A percentile compares a stretch with the other conserved stretches of the same genome.
These are phyloP conservation scores for Neonectria sp. DNA, from an alignment of 2,329 filamentous ascomycete species.

Conservation along the genomic window DNA sequence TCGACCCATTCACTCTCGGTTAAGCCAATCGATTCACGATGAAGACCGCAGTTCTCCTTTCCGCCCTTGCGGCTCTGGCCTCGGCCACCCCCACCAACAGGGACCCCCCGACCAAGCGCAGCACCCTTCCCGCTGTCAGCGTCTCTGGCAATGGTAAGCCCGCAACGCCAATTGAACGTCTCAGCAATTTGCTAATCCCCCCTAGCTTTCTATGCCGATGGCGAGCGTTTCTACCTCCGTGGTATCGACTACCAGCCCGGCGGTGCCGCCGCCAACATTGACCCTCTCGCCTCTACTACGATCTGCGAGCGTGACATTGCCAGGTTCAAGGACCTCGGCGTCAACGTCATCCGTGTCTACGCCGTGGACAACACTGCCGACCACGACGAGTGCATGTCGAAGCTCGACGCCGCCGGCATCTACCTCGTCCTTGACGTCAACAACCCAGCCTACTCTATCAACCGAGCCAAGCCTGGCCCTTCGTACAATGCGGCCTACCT, in stretches of 20 bases:
- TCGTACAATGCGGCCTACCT: conserved; percentile 93
- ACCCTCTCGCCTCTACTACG: conserved; percentile 81
- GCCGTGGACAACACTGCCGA: conserved; percentile 87
- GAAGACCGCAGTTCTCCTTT: conserved; percentile 64
- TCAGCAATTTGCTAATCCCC: conserved; percentile 10
- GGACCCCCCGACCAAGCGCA: conserved; percentile 65
- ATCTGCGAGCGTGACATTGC: conserved; percentile 85
- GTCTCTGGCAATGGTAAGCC: conserved; percentile 70
- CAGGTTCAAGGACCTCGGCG: conserved; percentile 86
- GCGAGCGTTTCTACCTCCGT: conserved; percentile 71
- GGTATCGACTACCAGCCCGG: conserved; percentile 77
- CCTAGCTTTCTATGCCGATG: conserved; percentile 69
- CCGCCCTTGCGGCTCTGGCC: conserved; percentile 63
- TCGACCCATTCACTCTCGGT: conserved; percentile 26
- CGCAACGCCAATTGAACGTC: not conserved
- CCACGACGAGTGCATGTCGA: conserved; percentile 89
- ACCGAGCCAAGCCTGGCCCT: conserved; percentile 79
- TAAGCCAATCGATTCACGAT: conserved; percentile 54
- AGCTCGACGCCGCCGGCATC: conserved; percentile 86
- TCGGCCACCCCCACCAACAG: conserved; percentile 65
- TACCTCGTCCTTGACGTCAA: conserved; percentile 95
- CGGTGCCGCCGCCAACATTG: conserved; percentile 69
- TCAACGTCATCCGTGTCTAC: conserved; percentile 95
- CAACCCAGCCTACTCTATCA: conserved; percentile 87
- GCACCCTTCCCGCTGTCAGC: conserved; percentile 64